Conservation (phyloP, 164 flowering plant genomes). For the Nelumbo lutea region DNA sequence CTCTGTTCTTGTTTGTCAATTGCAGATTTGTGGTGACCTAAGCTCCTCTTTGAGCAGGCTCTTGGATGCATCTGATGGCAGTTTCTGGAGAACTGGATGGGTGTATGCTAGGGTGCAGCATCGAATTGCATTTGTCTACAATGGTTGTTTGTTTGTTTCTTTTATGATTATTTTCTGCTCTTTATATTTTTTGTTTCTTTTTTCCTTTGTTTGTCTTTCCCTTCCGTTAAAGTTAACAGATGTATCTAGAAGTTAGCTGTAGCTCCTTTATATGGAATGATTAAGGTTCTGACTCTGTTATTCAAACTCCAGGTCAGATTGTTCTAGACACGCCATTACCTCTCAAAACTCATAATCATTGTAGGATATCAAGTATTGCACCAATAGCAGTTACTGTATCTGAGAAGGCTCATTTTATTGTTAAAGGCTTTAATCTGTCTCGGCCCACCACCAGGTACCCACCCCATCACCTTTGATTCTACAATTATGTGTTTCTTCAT, state of each 20-base stretch:
- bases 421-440: conserved; percentile 57
- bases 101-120: conserved; percentile 49
- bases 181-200: not conserved
- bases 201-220: conserved; percentile 2
- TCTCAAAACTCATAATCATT: conserved; percentile 21
- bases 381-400: conserved; percentile 64
- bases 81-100: conserved; percentile 73
- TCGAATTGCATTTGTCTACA: conserved; percentile 40
- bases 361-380: conserved; percentile 50
- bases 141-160: conserved; percentile 29
- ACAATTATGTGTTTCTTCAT: not conserved
- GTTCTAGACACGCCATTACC: conserved; percentile 56
- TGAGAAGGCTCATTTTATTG: conserved; percentile 39
- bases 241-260: not conserved
- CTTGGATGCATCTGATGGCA: conserved; percentile 31
- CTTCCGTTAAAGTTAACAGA: not conserved
- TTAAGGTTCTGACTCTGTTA: conserved; percentile 9
- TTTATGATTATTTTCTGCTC: not conserved
- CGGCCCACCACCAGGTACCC: conserved; percentile 46
- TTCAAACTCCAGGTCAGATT: conserved; percentile 55
- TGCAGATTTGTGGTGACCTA: conserved; percentile 50
- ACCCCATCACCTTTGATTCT: not conserved
- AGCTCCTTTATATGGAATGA: not conserved
- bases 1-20: not conserved
- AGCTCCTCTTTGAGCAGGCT: conserved; percentile 54